Conservation (phyloP, 768 basidiomycete species). For the Macrocybe gigantea region DNA sequence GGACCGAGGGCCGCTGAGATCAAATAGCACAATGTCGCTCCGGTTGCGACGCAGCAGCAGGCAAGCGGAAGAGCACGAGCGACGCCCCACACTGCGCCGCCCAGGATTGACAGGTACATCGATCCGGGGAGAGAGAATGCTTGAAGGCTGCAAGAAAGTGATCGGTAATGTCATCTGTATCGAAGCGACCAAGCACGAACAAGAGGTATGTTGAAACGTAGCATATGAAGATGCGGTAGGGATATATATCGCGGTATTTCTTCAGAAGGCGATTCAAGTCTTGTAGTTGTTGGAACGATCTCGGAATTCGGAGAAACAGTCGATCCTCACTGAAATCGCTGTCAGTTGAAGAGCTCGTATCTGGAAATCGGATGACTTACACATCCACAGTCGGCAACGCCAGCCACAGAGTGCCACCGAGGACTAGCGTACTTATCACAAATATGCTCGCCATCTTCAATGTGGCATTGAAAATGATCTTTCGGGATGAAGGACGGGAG, state of each 20-base stretch:
- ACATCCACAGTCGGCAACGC: constrained; percentile 75
- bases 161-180: constrained; percentile 2
- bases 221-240: constrained; percentile 78
- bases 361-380: constrained; percentile 31
- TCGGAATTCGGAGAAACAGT: constrained; percentile 73
- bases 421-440: constrained; percentile 55
- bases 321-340: constrained; percentile 57
- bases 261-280: constrained; percentile 79
- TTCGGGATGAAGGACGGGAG: constrained; percentile 36
- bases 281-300: constrained; percentile 83
- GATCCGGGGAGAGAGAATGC: constrained; percentile 95
- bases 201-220: constrained; percentile 90
- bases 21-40: constrained; percentile 88
- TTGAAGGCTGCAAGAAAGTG: constrained; percentile 59
- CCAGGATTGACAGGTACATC: constrained; percentile 96
- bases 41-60: constrained; percentile 87
- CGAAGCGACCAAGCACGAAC: constrained; percentile 40
- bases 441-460: constrained; percentile 84
- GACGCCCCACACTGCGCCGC: constrained; percentile 94
- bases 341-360: constrained; percentile 7
- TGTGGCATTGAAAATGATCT: constrained; percentile 71
- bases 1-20: constrained; percentile 91
- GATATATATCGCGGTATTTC: constrained; percentile 89
- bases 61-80: constrained; percentile 81
- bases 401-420: constrained; percentile 76